A percentile compares a stretch with the other conserved stretches of the same genome.
phyloP scores from a whole-genome alignment of 345 rosid genomes.

The Raphanus raphanistrum region DNA sequence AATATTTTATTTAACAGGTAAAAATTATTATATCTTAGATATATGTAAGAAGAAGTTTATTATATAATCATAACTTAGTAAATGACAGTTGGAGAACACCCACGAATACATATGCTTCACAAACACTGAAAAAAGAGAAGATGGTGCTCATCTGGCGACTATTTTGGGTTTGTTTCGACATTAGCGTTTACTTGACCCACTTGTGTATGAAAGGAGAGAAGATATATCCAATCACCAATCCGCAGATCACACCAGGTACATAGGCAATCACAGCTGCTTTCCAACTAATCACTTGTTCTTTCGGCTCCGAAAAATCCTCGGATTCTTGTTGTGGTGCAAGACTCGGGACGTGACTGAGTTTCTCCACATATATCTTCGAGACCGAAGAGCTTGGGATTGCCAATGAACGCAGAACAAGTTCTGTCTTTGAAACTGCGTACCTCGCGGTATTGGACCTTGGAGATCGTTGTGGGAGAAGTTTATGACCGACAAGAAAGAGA shows the following conservation, averaged over 20 bases:
- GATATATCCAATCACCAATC: neutral
- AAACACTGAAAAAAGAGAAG: neutral
- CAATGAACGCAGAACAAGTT: neutral
- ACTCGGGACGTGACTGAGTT: neutral
- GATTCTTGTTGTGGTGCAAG: neutral
- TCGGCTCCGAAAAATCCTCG: neutral
- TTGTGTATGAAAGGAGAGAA: neutral
- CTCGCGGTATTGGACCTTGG: neutral
- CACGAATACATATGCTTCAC: neutral
- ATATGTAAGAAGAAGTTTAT: no score
- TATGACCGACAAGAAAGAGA: neutral
- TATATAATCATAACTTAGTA: neutral
- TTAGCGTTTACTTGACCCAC: neutral
- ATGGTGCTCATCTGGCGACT: no score
- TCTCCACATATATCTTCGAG: neutral
- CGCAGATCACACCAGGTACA: neutral
- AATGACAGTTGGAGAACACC: neutral
- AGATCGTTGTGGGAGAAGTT: neutral
- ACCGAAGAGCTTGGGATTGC: neutral
- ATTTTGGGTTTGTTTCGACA: neutral
- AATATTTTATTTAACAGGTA: no score
- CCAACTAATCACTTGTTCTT: neutral
- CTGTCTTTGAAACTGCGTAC: neutral
- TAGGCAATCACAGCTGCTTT: neutral
- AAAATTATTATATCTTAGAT: no score